Conservation (phyloP, 306 rosid species). For the Chamaecrista fasciculata region DNA sequence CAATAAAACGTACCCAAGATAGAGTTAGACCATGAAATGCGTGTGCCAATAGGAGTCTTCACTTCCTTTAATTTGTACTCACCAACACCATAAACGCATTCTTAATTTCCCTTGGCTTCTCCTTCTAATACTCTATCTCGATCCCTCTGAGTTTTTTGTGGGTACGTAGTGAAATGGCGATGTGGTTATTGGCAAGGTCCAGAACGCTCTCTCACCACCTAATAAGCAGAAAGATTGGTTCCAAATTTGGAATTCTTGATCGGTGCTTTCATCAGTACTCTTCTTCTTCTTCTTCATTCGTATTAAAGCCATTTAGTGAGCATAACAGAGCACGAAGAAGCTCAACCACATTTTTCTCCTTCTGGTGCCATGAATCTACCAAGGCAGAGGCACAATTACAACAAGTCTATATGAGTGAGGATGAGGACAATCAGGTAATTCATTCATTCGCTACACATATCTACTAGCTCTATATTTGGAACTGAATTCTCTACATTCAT, state of each 20-base stretch:
- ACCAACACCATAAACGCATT: too few species aligned
- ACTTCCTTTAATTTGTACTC: too few species aligned
- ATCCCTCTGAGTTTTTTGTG: too few species aligned
- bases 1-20: too few species aligned
- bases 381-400: constrained; percentile 36
- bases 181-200: constrained; percentile 16
- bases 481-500: too few species aligned
- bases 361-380: constrained; percentile 39
- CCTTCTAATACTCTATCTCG: too few species aligned
- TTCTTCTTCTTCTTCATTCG: background rate
- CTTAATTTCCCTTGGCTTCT: too few species aligned
- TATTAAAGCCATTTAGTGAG: background rate
- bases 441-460: too few species aligned
- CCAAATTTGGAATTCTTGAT: background rate
- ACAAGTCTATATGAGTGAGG: constrained; percentile 7
- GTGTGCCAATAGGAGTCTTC: too few species aligned
- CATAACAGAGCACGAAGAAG: background rate
- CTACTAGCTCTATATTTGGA: too few species aligned
- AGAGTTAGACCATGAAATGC: too few species aligned
- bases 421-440: constrained; percentile 34
- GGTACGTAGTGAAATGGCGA: constrained; percentile 31
- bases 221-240: background rate
- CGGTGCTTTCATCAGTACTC: background rate
- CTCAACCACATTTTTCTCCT: background rate
- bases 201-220: constrained; percentile 7